Percentiles rank a stretch among this genome's conserved stretches.
Conservation (phyloP, 495 filamentous ascomycete genomes). For the Pyrenula massariospora region DNA sequence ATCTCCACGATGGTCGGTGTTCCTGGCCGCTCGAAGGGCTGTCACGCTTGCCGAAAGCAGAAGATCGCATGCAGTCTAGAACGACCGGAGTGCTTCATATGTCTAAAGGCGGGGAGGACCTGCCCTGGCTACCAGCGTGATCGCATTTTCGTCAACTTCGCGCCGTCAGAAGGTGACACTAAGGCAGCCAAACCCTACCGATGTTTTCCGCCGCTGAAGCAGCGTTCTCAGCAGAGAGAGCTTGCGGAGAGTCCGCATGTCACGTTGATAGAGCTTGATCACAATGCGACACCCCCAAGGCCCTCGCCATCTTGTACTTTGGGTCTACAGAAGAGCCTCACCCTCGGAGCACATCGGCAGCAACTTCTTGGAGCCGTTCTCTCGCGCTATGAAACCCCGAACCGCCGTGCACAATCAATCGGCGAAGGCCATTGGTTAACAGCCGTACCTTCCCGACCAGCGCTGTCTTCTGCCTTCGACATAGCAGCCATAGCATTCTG, state of each 20-base stretch:
- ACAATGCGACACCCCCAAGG: too few relatives aligned
- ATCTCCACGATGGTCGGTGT: constrained; percentile 36
- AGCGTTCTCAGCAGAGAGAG: too few relatives aligned
- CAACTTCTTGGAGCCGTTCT: too few relatives aligned
- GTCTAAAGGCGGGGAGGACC: neutral
- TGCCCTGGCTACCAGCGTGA: neutral
- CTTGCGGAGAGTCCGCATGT: neutral
- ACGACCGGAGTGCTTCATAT: neutral
- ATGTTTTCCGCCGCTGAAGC: too few relatives aligned
- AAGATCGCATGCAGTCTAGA: constrained; percentile 15
- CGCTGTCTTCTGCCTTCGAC: neutral
- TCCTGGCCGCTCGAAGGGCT: constrained; percentile 31
- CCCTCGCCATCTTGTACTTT: neutral
- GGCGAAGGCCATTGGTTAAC: neutral
- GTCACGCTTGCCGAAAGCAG: constrained; percentile 28
- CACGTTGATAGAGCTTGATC: too few relatives aligned
- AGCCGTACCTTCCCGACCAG: neutral
- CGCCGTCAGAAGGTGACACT: neutral
- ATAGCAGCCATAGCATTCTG: neutral
- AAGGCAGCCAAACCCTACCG: too few relatives aligned
- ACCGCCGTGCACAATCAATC: too few relatives aligned
- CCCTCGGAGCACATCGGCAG: neutral
- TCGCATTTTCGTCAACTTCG: constrained; percentile 2
- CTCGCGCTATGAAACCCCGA: neutral
- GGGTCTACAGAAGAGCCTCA: neutral